Evolutionary conservation across 225 moss, liverwort and hornwort genomes (phyloP).

Genomic region (Sphagnum contortum): DNA sequence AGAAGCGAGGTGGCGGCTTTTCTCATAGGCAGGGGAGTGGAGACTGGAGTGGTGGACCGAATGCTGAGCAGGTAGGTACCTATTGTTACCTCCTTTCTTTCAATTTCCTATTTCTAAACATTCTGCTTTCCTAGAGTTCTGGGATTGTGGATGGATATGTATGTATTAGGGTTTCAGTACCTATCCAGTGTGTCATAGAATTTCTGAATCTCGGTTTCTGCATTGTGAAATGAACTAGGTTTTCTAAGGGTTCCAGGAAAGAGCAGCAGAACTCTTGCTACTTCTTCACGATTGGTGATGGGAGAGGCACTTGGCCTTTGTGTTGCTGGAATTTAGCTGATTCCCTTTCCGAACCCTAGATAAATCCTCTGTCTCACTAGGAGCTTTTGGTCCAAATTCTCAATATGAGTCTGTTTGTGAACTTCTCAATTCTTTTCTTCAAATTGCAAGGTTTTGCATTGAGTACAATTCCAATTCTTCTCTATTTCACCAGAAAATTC

Average conservation of each 20-base stretch:
- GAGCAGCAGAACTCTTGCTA: background rate
- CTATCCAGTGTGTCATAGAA: too few species aligned
- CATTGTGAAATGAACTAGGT: background rate
- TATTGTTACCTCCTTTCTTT: too few species aligned
- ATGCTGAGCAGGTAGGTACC: conserved; percentile 40
- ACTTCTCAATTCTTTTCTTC: too few species aligned
- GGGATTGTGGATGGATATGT: too few species aligned
- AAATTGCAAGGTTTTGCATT: too few species aligned
- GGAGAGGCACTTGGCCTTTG: background rate
- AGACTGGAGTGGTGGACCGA: conserved; percentile 22
- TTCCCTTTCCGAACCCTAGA: too few species aligned
- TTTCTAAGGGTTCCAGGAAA: background rate
- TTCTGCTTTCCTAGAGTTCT: background rate
- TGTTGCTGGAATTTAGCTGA: too few species aligned
- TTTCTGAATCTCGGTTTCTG: background rate
- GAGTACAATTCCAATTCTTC: too few species aligned
- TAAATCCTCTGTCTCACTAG: too few species aligned
- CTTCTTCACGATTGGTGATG: background rate
- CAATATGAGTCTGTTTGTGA: too few species aligned
- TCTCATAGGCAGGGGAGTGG: conserved; percentile 29
- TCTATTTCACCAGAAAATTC: too few species aligned
- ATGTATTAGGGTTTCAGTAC: background rate
- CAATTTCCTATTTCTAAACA: background rate
- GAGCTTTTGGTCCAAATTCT: too few species aligned
- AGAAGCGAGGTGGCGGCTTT: conserved; percentile 18